Conservation (phyloP, 2,329 filamentous ascomycete species). For the Acrocalymma vagum region DNA sequence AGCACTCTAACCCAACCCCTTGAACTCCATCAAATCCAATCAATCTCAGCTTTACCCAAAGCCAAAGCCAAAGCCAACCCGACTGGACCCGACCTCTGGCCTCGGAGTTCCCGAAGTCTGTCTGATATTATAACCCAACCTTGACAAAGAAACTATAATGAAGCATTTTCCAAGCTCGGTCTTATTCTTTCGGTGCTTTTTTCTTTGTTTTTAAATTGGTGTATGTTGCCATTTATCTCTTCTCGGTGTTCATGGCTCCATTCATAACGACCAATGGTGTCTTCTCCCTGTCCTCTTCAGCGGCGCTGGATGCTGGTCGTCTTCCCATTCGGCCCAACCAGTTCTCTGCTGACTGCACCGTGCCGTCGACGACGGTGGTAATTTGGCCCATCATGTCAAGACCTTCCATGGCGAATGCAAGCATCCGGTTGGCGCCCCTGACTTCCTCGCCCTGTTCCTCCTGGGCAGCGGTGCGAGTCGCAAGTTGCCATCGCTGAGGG, state of each 20-base stretch:
- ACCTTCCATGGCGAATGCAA: conserved; percentile 88
- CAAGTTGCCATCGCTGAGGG: conserved; percentile 81
- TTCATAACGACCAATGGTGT: conserved; percentile 15
- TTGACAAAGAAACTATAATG: too few species aligned
- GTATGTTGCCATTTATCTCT: too few species aligned
- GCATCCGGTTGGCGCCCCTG: conserved; percentile 74
- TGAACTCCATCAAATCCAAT: too few species aligned
- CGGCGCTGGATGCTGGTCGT: conserved; percentile 19
- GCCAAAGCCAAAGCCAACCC: too few species aligned
- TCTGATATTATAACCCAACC: too few species aligned
- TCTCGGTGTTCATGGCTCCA: conserved; percentile 1
- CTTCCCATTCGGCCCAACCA: conserved; percentile 83
- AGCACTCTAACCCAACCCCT: too few species aligned
- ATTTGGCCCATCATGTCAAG: conserved; percentile 96
- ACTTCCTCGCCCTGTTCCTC: conserved; percentile 51
- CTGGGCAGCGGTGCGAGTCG: conserved; percentile 59
- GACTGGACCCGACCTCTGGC: too few species aligned
- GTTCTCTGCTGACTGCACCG: conserved; percentile 86
- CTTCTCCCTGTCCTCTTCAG: conserved; percentile 19
- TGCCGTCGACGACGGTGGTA: conserved; percentile 85
- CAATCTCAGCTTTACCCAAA: too few species aligned
- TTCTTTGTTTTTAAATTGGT: too few species aligned
- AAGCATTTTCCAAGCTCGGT: too few species aligned
- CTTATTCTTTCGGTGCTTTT: background rate
- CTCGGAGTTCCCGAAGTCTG: too few species aligned